These are phyloP conservation scores for Grammothele lineata DNA, from an alignment of 768 basidiomycete genomes.

Conservation along the genomic window DNA sequence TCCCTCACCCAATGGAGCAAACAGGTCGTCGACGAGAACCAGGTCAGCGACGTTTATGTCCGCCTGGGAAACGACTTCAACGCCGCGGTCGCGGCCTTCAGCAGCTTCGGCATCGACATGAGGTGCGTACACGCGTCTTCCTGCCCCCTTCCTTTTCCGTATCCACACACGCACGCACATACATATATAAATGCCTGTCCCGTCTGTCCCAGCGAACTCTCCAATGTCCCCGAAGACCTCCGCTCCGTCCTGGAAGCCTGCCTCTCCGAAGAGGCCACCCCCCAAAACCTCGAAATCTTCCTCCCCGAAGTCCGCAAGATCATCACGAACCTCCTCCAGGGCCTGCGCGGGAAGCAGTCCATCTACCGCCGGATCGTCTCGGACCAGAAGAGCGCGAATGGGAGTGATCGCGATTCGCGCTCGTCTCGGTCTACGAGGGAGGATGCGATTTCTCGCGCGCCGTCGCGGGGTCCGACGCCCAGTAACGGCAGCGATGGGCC, in stretches of 20 bases:
- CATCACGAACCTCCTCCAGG: slow-evolving; percentile 90
- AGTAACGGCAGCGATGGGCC: slow-evolving; percentile 33
- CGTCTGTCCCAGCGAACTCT: slow-evolving; percentile 77
- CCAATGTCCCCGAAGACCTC: slow-evolving; percentile 84
- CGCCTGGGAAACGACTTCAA: slow-evolving; percentile 97
- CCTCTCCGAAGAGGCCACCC: slow-evolving; percentile 84
- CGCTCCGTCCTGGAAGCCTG: slow-evolving; percentile 86
- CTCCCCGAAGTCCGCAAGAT: slow-evolving; percentile 89
- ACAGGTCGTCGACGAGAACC: slow-evolving; percentile 61
- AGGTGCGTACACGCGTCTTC: slow-evolving; percentile 60
- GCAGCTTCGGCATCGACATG: slow-evolving; percentile 83
- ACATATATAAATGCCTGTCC: slow-evolving; percentile 1
- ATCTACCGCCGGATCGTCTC: slow-evolving; percentile 75
- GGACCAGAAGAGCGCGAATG: slow-evolving; percentile 45
- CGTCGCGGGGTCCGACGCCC: slow-evolving; percentile 15
- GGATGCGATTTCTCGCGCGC: slow-evolving; percentile 33
- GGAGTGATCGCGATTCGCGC: slow-evolving; percentile 55
- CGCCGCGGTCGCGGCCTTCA: slow-evolving; percentile 85
- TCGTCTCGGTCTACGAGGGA: slow-evolving; percentile 38
- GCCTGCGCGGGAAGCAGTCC: slow-evolving; percentile 89
- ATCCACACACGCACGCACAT: too few relatives aligned
- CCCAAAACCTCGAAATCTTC: slow-evolving; percentile 82
- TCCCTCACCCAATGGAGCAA: slow-evolving; percentile 83
- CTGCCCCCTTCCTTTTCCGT: too few relatives aligned
- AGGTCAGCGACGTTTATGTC: slow-evolving; percentile 97